A percentile compares a stretch with the other conserved stretches of the same genome.
Evolutionary conservation across 495 filamentous ascomycete species (phyloP).

Genomic region (Tetracladium setigerum): DNA sequence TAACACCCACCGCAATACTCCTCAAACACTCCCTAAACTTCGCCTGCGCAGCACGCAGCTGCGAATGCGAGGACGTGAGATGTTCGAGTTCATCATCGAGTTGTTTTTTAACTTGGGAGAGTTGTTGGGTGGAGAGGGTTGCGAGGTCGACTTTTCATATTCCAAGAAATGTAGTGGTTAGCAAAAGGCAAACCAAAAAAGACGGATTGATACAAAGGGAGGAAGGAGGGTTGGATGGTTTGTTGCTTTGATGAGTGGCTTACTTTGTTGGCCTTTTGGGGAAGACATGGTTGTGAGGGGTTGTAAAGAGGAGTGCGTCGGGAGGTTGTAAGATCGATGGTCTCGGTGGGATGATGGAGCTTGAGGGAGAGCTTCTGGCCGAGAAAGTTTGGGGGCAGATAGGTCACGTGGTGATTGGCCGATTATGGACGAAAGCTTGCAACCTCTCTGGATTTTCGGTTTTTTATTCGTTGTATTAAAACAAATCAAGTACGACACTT

Average conservation of each 20-base stretch:
- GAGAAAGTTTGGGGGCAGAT: not conserved
- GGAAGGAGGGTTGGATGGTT: constrained; percentile 4
- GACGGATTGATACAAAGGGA: not conserved
- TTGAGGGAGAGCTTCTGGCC: not conserved
- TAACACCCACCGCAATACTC: constrained; percentile 18
- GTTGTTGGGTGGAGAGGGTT: constrained; percentile 41
- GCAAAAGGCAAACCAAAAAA: not conserved
- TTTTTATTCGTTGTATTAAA: too few relatives aligned
- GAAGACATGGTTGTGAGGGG: constrained; percentile 14
- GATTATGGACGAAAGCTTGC: too few relatives aligned
- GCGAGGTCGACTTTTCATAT: constrained; percentile 31
- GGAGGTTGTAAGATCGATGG: not conserved
- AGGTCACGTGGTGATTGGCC: not conserved
- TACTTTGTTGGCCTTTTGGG: constrained; percentile 10
- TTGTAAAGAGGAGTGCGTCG: not conserved
- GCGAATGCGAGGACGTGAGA: constrained; percentile 79
- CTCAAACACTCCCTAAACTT: constrained; percentile 85
- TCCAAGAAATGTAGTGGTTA: not conserved
- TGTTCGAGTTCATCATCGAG: constrained; percentile 93
- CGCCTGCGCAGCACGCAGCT: constrained; percentile 78
- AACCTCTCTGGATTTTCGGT: too few relatives aligned
- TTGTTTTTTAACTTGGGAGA: constrained; percentile 74
- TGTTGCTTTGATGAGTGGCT: too few relatives aligned
- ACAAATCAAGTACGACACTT: too few relatives aligned
- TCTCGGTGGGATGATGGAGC: not conserved